These are phyloP conservation scores for Capsicum baccatum DNA, from an alignment of 257 asterid genomes.

Conservation along the genomic window DNA sequence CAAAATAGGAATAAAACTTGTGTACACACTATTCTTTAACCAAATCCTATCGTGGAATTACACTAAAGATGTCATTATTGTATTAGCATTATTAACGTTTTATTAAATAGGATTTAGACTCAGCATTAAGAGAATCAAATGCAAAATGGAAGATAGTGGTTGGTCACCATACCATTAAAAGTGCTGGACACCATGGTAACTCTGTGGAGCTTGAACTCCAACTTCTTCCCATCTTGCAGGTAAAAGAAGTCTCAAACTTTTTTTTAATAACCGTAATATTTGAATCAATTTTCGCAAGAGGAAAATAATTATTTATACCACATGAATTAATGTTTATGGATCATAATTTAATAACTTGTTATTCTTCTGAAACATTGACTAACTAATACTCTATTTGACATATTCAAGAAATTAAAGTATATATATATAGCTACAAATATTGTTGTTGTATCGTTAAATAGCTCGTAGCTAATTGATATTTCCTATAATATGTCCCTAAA, in stretches of 20 bases:
- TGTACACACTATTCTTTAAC: no score
- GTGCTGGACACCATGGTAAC: conserved; percentile 83
- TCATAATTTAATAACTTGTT: not conserved
- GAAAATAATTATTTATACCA: not conserved
- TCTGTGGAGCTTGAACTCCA: conserved; percentile 58
- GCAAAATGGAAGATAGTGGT: conserved; percentile 80
- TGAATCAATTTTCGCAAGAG: not conserved
- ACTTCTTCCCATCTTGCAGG: conserved; percentile 81
- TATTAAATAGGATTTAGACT: conserved; percentile 52
- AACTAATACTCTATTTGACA: not conserved
- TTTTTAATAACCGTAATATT: not conserved
- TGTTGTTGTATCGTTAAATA: not conserved
- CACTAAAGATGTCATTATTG: no score
- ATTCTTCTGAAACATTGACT: not conserved
- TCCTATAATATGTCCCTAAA: not conserved
- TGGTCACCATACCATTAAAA: conserved; percentile 76
- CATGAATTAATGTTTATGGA: not conserved
- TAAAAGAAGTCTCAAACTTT: not conserved
- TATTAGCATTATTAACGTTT: not conserved
- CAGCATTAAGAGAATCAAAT: conserved; percentile 50
- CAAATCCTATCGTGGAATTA: no score
- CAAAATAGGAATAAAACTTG: no score
- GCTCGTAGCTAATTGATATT: not conserved
- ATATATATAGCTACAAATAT: not conserved
- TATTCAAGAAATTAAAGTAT: not conserved